Evolutionary conservation across 2,329 filamentous ascomycete genomes (phyloP).

Genomic region (Trichoderma oligosporum): DNA sequence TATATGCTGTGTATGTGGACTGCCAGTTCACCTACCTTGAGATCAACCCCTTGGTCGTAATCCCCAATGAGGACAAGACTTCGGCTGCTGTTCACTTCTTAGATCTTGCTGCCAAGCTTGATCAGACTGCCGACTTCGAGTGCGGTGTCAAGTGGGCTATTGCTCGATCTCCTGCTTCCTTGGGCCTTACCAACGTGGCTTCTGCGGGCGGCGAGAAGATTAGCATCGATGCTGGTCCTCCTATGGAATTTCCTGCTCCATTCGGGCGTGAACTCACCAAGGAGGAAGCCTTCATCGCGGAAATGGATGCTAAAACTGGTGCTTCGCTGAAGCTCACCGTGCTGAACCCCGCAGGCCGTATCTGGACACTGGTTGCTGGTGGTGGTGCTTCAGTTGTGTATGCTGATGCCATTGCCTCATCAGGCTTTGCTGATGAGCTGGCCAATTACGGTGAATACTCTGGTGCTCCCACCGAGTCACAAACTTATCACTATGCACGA

Average conservation of each 20-base stretch:
- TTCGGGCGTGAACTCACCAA: conserved; percentile 98
- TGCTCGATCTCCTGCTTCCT: conserved; percentile 82
- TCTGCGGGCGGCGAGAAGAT: conserved; percentile 66
- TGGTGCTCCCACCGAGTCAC: conserved; percentile 95
- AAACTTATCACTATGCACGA: conserved; percentile 98
- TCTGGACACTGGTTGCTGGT: conserved; percentile 98
- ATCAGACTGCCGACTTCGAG: conserved; percentile 99
- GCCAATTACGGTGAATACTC: conserved; percentile 99
- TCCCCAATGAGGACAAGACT: conserved; percentile 87
- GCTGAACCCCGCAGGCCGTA: conserved; percentile 82
- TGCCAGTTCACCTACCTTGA: conserved; percentile 99
- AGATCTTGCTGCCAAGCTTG: conserved; percentile 95
- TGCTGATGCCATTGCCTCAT: conserved; percentile 94
- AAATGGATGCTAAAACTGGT: conserved; percentile 98
- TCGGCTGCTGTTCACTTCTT: conserved; percentile 97
- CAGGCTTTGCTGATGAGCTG: conserved; percentile 90
- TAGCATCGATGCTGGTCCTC: conserved; percentile 91
- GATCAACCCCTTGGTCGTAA: conserved; percentile 98
- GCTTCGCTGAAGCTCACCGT: conserved; percentile 98
- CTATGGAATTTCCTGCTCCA: conserved; percentile 97
- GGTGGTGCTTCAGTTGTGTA: conserved; percentile 99
- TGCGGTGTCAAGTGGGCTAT: conserved; percentile 99
- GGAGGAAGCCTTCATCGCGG: conserved; percentile 98
- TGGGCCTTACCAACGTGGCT: conserved; percentile 71
- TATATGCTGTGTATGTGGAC: conserved; percentile 99